Conservation (phyloP, 805 yeast species). For the Kregervanrija pseudodelftensis region DNA sequence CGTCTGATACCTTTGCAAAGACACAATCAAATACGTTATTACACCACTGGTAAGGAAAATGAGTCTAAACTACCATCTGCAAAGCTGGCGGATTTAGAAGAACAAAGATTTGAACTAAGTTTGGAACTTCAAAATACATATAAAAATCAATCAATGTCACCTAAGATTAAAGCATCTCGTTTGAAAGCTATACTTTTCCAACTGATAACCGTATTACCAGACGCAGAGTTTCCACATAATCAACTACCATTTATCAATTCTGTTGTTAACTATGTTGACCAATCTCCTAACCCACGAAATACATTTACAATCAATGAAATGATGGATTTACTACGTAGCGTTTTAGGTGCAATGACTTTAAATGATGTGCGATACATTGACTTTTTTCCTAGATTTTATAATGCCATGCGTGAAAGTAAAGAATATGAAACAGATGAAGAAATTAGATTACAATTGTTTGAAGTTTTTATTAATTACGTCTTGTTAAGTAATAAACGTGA, state of each 20-base stretch:
- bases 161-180: constrained; percentile 21
- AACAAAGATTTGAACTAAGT: constrained; percentile 7
- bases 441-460: constrained; percentile 25
- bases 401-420: constrained; percentile 20
- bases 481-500: constrained; percentile 23
- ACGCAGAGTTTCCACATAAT: constrained; percentile 16
- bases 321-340: constrained; percentile 17
- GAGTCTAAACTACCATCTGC: constrained; percentile 8
- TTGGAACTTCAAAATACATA: constrained; percentile 21
- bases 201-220: constrained; percentile 14
- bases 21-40: no score
- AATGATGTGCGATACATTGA: constrained; percentile 22
- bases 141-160: constrained; percentile 18
- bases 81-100: constrained; percentile 13
- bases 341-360: constrained; percentile 22
- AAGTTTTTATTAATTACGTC: constrained; percentile 27
- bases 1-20: no score
- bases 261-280: constrained; percentile 25
- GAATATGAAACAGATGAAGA: constrained; percentile 14
- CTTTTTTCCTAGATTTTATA: constrained; percentile 30
- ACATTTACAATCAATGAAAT: constrained; percentile 17
- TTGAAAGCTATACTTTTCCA: constrained; percentile 16
- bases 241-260: constrained; percentile 25
- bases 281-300: constrained; percentile 19
- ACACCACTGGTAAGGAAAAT: background rate